phyloP scores from a whole-genome alignment of 2,329 filamentous ascomycete species.

The Pestalotiopsis sp. region DNA sequence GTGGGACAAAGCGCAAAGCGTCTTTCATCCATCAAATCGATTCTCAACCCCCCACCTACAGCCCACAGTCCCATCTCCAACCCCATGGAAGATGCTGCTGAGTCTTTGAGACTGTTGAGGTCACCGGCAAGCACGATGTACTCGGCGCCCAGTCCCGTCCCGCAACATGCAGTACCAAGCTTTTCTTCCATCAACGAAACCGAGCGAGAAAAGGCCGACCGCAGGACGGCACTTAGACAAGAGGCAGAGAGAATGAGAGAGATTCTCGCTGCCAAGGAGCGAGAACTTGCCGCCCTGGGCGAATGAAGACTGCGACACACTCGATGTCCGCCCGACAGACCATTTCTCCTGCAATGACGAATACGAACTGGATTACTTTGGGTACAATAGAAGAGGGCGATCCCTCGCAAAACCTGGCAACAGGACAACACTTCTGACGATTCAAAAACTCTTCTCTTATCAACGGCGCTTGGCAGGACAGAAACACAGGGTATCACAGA shows the following conservation, averaged over 20 bases:
- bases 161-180: constrained; percentile 35
- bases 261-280: constrained; percentile 72
- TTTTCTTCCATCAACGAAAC: constrained; percentile 37
- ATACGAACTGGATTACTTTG: not conserved
- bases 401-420: not conserved
- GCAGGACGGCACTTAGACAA: constrained; percentile 65
- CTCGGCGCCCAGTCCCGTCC: constrained; percentile 43
- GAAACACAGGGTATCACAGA: not conserved
- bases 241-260: constrained; percentile 79
- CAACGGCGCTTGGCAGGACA: not conserved
- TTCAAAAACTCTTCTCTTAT: not conserved
- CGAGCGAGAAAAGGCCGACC: constrained; percentile 60
- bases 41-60: constrained; percentile 60
- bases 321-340: not conserved
- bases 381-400: not conserved
- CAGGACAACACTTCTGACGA: not conserved
- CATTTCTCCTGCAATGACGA: not conserved
- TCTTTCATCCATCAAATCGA: constrained; percentile 74
- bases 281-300: constrained; percentile 63
- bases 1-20: constrained; percentile 55
- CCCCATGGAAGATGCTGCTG: constrained; percentile 37
- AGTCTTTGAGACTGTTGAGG: constrained; percentile 42
- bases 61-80: constrained; percentile 23
- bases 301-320: constrained; percentile 18
- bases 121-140: constrained; percentile 43